phyloP scores from a whole-genome alignment of 371 early-diverging fungal genomes.

The Actinomucor elegans region DNA sequence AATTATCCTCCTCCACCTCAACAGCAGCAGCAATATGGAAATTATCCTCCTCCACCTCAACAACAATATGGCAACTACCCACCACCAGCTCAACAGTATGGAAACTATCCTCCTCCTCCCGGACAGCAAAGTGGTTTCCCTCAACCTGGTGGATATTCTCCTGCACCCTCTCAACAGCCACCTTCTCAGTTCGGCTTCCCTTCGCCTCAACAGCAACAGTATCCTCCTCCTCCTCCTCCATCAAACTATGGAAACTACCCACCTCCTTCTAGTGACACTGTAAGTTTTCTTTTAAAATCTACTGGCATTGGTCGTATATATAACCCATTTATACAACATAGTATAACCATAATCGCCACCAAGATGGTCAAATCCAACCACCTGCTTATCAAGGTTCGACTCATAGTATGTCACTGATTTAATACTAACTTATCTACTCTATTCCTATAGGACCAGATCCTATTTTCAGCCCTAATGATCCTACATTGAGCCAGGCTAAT shows the following conservation, averaged over 20 bases:
- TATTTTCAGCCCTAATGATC: slow-evolving; percentile 18
- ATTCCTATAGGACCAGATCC: slow-evolving; percentile 20
- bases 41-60: slow-evolving; percentile 11
- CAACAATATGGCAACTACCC: slow-evolving; percentile 10
- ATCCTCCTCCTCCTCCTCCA: slow-evolving; percentile 1
- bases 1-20: slow-evolving; percentile 12
- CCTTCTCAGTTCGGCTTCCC: not conserved
- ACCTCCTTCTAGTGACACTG: not conserved
- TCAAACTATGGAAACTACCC: slow-evolving; percentile 7
- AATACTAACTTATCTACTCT: not conserved
- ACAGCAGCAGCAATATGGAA: slow-evolving; percentile 6
- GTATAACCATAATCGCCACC: not conserved
- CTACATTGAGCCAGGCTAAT: slow-evolving; percentile 21
- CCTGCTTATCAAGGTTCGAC: slow-evolving; percentile 15
- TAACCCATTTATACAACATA: not conserved
- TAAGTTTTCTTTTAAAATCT: too few relatives aligned
- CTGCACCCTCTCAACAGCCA: not conserved
- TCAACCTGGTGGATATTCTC: not conserved
- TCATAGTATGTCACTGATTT: not conserved
- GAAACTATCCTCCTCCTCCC: slow-evolving; percentile 14
- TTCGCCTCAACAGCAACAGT: slow-evolving; percentile 1
- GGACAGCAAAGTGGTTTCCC: not conserved
- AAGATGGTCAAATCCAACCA: slow-evolving; percentile 7
- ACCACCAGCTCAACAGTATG: slow-evolving; percentile 2
- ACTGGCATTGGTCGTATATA: too few relatives aligned